A percentile compares a stretch with the other conserved stretches of the same genome.
phyloP scores from a whole-genome alignment of 2,329 filamentous ascomycete species.

The Triangularia verruculosa region DNA sequence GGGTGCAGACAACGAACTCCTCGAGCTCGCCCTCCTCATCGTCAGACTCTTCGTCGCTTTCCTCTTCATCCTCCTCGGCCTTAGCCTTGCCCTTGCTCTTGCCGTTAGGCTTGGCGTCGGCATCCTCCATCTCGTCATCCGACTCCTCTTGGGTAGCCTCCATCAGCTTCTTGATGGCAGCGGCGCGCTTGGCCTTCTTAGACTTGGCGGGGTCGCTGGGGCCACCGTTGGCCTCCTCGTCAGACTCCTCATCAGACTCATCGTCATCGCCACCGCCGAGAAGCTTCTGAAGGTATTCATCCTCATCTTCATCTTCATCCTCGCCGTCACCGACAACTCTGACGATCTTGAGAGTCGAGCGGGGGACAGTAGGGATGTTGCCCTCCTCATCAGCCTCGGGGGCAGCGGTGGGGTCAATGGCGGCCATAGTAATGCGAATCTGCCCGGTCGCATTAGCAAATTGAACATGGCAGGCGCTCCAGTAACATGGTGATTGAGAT shows the following conservation, averaged over 20 bases:
- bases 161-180: conserved; percentile 74
- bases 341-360: conserved; percentile 88
- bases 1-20: conserved; percentile 91
- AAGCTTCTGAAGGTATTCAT: conserved; percentile 48
- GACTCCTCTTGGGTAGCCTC: conserved; percentile 60
- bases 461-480: neutral
- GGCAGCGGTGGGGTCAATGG: conserved; percentile 83
- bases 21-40: conserved; percentile 68
- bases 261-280: conserved; percentile 49
- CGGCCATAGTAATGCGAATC: conserved; percentile 99
- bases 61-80: conserved; percentile 55
- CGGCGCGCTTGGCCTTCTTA: conserved; percentile 79
- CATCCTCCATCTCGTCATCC: conserved; percentile 73
- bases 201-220: conserved; percentile 88
- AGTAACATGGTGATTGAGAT: conserved; percentile 4
- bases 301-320: conserved; percentile 64
- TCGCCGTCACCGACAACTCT: conserved; percentile 66
- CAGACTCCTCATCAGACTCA: conserved; percentile 52
- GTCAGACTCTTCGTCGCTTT: conserved; percentile 56
- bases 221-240: conserved; percentile 79
- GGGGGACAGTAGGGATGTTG: conserved; percentile 60
- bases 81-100: conserved; percentile 72
- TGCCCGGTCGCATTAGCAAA: conserved; percentile 40
- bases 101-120: conserved; percentile 56
- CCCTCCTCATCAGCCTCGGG: conserved; percentile 63